phyloP scores from a whole-genome alignment of 345 rosid species.

The Linum tenue region DNA sequence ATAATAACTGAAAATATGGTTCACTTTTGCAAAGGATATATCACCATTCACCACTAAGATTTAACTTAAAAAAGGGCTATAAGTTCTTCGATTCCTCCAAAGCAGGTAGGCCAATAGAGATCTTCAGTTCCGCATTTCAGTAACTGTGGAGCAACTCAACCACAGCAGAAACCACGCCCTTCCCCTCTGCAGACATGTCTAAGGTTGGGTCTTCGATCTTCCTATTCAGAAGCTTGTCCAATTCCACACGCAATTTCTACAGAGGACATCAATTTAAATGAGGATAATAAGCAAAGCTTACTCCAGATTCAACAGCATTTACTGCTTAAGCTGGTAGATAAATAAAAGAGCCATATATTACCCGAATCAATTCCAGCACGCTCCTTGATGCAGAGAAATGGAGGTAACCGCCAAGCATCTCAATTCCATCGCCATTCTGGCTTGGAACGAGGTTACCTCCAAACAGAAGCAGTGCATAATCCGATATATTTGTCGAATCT shows the following conservation, averaged over 20 bases:
- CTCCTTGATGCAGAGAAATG: constrained; percentile 87
- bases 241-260: constrained; percentile 75
- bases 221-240: constrained; percentile 66
- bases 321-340: not conserved
- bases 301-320: not conserved
- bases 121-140: constrained; percentile 2
- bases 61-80: no score
- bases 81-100: no score
- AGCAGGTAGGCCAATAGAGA: no score
- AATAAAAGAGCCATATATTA: constrained; percentile 10
- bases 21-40: no score
- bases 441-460: constrained; percentile 76
- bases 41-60: no score
- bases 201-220: constrained; percentile 84
- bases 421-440: constrained; percentile 74
- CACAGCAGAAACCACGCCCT: constrained; percentile 80
- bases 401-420: constrained; percentile 95
- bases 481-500: constrained; percentile 91
- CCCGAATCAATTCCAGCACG: constrained; percentile 69
- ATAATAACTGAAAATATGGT: no score
- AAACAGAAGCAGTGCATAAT: constrained; percentile 85
- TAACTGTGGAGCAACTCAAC: constrained; percentile 64
- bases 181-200: constrained; percentile 66
- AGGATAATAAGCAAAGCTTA: not conserved
- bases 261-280: constrained; percentile 4